Evolutionary conservation across 192 early-diverging fungal species (phyloP), one percentile per base, ranked within the genome.

Genomic region (Diversispora epigaea): DNA sequence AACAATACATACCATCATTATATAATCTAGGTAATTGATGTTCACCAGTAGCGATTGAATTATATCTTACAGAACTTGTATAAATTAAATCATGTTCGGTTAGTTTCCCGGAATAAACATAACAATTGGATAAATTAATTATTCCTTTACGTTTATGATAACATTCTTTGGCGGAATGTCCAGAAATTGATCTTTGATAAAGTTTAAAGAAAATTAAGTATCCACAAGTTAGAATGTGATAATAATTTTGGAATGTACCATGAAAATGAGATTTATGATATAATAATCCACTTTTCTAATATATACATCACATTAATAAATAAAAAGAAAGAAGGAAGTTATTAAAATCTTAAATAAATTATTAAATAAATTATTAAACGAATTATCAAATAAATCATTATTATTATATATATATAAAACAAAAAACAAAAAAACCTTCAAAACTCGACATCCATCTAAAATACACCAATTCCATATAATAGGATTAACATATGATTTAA

Each of bases 381-480:
- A 50, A 14, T 46, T 62, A 7, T 2, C 41, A 17, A 22, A n/a
- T 54, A n/a, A 49, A 62, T 21, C 9, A 61, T 60, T 56, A 39
- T 21, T 47, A 50, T 4, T 41, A 45, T 4, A 3, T 56, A 12
- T 1, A 14, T 40, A 50, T 32, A 12, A 21, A 56, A 52, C 14
- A 43, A 66, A 76, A 54, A 50, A 25, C 10, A 15, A 10, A 56
- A 44, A 49, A 71, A 77, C 76, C 12, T 76, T 80, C 11, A 82
- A 63, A 39, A 74, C 76, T 39, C 81, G 73, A 68, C 81, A 82
- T 3, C 81, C 78, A 65, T 82, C 78, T n/a, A 78, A 60, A 9
- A 80, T 75, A 62, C 81, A 82, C 81, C 78, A 80, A 49, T 82
- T 77, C 81, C 81, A 82, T n/a, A 80, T 76, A 7, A 58, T 55